Evolutionary conservation across 164 flowering plant genomes (phyloP).

Genomic region (Aristolochia contorta): DNA sequence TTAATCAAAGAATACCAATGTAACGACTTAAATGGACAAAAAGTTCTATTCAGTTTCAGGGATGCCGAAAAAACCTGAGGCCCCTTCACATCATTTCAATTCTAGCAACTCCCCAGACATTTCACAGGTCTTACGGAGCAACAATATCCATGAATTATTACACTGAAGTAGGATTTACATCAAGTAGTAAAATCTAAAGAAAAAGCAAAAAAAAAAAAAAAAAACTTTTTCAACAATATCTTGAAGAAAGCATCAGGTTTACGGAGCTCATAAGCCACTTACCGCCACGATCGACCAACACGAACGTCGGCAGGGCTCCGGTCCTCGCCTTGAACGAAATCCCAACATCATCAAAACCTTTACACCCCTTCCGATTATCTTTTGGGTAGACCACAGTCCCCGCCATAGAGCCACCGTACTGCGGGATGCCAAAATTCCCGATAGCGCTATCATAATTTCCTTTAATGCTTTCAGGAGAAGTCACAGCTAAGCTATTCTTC

Average conservation of each 20-base stretch:
- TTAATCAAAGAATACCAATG: no score
- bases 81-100: no score
- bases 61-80: no score
- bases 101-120: no score
- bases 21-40: background rate
- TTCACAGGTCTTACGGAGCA: no score
- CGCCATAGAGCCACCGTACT: slow-evolving; percentile 91
- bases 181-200: no score
- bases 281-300: slow-evolving; percentile 95
- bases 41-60: background rate
- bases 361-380: slow-evolving; percentile 66
- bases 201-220: background rate
- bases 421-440: slow-evolving; percentile 90
- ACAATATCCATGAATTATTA: no score
- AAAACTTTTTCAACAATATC: background rate
- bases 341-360: slow-evolving; percentile 35
- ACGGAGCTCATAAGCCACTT: background rate
- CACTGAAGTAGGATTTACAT: no score
- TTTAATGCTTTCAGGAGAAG: slow-evolving; percentile 63
- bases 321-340: slow-evolving; percentile 51
- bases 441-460: slow-evolving; percentile 84
- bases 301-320: slow-evolving; percentile 71
- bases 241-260: no score
- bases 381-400: slow-evolving; percentile 70
- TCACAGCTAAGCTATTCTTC: slow-evolving; percentile 82